A percentile compares a stretch with the other conserved stretches of the same genome.
Evolutionary conservation across 2,329 filamentous ascomycete species (phyloP).

Genomic region (Fusarium ambrosium): DNA sequence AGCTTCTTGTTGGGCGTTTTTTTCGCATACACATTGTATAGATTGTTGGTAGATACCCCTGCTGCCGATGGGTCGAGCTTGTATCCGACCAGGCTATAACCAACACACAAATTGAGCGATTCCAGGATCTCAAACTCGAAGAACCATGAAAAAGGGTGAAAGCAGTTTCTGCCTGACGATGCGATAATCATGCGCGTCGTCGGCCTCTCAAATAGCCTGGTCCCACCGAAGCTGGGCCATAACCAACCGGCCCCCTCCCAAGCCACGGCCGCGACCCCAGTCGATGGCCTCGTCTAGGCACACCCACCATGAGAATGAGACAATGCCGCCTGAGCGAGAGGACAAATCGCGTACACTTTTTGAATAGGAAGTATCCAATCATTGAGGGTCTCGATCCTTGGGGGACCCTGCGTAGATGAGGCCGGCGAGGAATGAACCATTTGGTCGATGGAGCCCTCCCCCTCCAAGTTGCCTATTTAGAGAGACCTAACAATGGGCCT

Average conservation of each 20-base stretch:
- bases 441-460: background rate
- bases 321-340: background rate
- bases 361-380: background rate
- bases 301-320: background rate
- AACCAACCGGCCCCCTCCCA: constrained; percentile 16
- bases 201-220: constrained; percentile 6
- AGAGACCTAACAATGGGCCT: background rate
- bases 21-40: constrained; percentile 23
- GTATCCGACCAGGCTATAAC: constrained; percentile 23
- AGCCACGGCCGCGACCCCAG: constrained; percentile 25
- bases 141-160: background rate
- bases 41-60: constrained; percentile 41
- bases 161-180: background rate
- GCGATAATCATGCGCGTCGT: background rate
- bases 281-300: constrained; percentile 1
- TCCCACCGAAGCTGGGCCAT: constrained; percentile 29
- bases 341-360: constrained; percentile 5
- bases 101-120: constrained; percentile 27
- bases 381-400: background rate
- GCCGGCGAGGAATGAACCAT: background rate
- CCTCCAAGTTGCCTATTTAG: background rate
- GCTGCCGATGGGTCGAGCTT: constrained; percentile 22
- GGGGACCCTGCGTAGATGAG: background rate
- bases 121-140: constrained; percentile 3
- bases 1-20: constrained; percentile 1